Percentiles rank a stretch among this genome's conserved stretches.
Conservation (phyloP, 768 basidiomycete genomes). For the Auricularia sp. region DNA sequence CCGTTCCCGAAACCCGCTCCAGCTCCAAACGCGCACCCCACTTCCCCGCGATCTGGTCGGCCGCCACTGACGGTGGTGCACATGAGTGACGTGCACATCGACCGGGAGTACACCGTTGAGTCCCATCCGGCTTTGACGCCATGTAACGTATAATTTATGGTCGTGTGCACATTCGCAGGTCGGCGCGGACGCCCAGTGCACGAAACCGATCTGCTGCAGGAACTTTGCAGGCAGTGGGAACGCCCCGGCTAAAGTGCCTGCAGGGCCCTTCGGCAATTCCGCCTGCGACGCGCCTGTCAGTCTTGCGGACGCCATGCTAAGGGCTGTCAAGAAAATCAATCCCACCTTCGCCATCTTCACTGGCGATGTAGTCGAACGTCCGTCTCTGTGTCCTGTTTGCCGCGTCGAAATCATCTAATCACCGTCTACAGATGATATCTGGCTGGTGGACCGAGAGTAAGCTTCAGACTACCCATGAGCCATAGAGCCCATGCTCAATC, state of each 20-base stretch:
- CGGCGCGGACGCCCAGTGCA: constrained; percentile 47
- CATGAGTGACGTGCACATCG: constrained; percentile 56
- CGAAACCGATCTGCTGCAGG: constrained; percentile 55
- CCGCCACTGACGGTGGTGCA: constrained; percentile 47
- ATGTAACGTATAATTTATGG: not conserved
- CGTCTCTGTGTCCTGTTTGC: not conserved
- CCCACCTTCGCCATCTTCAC: constrained; percentile 50
- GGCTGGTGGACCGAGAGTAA: constrained; percentile 38
- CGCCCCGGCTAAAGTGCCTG: constrained; percentile 29
- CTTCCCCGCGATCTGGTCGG: constrained; percentile 28
- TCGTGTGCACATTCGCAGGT: constrained; percentile 20
- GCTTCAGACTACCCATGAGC: constrained; percentile 7
- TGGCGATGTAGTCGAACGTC: constrained; percentile 55
- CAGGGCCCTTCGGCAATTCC: constrained; percentile 38
- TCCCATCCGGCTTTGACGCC: no score
- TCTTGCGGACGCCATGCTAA: constrained; percentile 42
- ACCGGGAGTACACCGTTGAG: constrained; percentile 40
- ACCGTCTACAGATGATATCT: constrained; percentile 33
- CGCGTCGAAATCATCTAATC: not conserved
- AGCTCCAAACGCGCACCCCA: constrained; percentile 26
- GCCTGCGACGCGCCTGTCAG: constrained; percentile 44
- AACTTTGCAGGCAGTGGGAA: constrained; percentile 32
- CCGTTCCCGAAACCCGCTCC: constrained; percentile 25
- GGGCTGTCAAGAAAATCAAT: constrained; percentile 24
- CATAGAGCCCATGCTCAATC: not conserved